A percentile compares a stretch with the other conserved stretches of the same genome.
Evolutionary conservation across 768 basidiomycete genomes (phyloP).

Genomic region (Kwoniella sp.): DNA sequence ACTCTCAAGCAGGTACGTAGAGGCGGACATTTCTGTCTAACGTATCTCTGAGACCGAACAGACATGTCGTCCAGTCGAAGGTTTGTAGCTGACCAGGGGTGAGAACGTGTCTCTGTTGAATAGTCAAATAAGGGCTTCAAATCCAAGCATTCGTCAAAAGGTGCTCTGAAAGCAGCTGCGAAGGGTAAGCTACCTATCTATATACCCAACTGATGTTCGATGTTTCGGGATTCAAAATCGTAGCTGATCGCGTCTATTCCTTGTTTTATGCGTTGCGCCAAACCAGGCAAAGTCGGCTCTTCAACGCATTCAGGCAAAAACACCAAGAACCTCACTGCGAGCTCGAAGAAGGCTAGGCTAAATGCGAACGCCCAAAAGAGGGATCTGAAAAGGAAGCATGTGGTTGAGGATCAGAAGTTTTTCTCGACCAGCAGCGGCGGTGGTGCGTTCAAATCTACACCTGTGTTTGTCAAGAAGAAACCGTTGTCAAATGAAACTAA

Average conservation of each 20-base stretch:
- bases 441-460: no score
- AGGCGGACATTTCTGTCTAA: no score
- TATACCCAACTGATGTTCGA: conserved; percentile 3
- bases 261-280: background rate
- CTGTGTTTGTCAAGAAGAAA: no score
- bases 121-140: conserved; percentile 92
- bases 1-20: conserved; percentile 81
- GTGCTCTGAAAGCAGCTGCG: conserved; percentile 75
- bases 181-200: conserved; percentile 65
- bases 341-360: conserved; percentile 47
- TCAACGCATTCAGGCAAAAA: conserved; percentile 37
- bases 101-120: conserved; percentile 1
- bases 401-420: conserved; percentile 77
- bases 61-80: no score
- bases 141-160: conserved; percentile 85
- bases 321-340: conserved; percentile 58
- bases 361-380: conserved; percentile 63
- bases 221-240: background rate
- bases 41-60: no score
- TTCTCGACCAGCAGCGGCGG: conserved; percentile 51
- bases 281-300: conserved; percentile 61
- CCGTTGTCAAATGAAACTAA: no score
- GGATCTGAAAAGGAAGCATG: conserved; percentile 76
- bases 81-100: no score
- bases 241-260: background rate